Base-by-base conservation (phyloP, 208 protist genomes). In the Leishmania lainsoni region DNA sequence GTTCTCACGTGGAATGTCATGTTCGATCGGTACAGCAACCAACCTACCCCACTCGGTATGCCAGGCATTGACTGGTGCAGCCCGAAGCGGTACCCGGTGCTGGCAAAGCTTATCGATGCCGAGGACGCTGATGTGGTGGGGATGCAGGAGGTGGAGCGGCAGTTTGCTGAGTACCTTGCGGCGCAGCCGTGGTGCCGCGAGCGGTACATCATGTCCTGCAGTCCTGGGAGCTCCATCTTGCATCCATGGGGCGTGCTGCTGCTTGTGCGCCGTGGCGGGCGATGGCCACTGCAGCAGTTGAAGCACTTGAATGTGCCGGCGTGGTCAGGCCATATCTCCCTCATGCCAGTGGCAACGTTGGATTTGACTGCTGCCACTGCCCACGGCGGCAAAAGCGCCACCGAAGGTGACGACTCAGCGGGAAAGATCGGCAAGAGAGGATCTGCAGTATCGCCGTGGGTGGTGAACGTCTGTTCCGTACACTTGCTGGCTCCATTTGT, bases 41-140 rank as follows among this genome's bases (percentile, higher is more conserved):
- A 98, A 81, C 93, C 93, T 20, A 98, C 95, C 4, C 95, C 95
- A 54, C 86, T 98, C 29, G 95, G 95, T 22, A 97, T 95, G 93
- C 95, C 95, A 5, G 95, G 95, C 72, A 97, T 98, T 68, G 93
- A 98, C 86, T 98, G 92, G 92, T 98, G 95, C 87, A 92, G 91
- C 39, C 85, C 87, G n/a, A 86, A 94, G 78, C 92, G 95, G 26
- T 98, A 98, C 80, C 92, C 93, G 0, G 92, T 96, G n/a, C 87
- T 98, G 71, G 88, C 92, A 17, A 90, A 89, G 74, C 68, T 93
- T 12, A 95, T 98, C 68, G 83, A 80, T 16, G 79, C 79, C 48
- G 91, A 95, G 81, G 90, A 96, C 77, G 95, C 95, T 12, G 95
- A 98, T 78, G 86, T 98, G 78, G 92, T 98, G 17, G 93, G 89